These are phyloP conservation scores for Hebeloma cylindrosporum DNA, from an alignment of 768 basidiomycete species.

Conservation along the genomic window DNA sequence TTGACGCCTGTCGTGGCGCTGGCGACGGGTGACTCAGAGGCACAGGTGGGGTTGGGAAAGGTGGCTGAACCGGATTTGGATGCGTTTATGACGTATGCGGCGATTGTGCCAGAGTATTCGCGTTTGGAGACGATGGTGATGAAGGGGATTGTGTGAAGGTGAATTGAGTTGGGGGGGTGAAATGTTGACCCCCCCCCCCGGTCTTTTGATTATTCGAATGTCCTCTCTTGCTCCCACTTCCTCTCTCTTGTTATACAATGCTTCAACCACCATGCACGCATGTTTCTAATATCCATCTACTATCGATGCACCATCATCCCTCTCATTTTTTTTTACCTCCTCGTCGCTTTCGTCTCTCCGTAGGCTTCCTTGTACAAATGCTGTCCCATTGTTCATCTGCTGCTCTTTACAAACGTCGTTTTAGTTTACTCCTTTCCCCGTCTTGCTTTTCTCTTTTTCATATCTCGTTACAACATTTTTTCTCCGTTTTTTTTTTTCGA, in stretches of 20 bases:
- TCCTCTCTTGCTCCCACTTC: too few species aligned
- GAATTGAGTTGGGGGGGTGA: too few species aligned
- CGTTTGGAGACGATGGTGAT: constrained; percentile 77
- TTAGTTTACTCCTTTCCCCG: background rate
- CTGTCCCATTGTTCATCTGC: constrained; percentile 1
- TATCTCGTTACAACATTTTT: background rate
- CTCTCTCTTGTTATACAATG: too few species aligned
- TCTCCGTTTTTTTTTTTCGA: background rate
- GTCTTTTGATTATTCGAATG: background rate
- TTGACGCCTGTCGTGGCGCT: constrained; percentile 72
- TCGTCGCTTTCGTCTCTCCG: constrained; percentile 6
- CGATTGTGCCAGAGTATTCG: constrained; percentile 82
- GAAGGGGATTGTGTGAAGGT: constrained; percentile 51
- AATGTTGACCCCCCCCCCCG: background rate
- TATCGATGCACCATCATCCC: background rate
- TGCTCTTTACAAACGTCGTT: constrained; percentile 3
- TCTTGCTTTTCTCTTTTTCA: background rate
- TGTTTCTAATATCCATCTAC: background rate
- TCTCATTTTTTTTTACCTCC: background rate
- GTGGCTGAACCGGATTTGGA: constrained; percentile 84
- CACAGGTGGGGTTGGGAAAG: constrained; percentile 75
- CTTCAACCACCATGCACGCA: too few species aligned
- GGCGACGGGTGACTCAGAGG: constrained; percentile 69
- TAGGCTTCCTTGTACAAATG: background rate
- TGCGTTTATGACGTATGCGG: constrained; percentile 82